Evolutionary conservation across 495 filamentous ascomycete species (phyloP), one percentile per base, ranked within the genome.

Genomic region (Talaromyces adpressus): DNA sequence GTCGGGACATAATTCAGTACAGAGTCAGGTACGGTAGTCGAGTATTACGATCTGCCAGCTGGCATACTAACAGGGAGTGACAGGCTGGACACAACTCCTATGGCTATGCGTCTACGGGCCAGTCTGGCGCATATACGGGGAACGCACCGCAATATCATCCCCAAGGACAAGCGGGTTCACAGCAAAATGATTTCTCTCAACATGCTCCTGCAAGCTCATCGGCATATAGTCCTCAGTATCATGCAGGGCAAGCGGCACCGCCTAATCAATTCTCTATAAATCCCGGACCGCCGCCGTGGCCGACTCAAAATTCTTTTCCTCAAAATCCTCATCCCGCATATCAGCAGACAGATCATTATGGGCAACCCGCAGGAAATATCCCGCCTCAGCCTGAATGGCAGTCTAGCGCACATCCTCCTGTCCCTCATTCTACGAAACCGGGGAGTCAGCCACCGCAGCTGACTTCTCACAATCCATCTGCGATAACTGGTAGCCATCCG

Each of bases 341-440:
- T 39, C 60, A 62, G 45, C 27, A n/a, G 14, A 3, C 45, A 52
- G 60, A 34, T 8, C 9, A n/a, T 9, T 41, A 51, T 47, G 60
- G 60, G 20, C 14, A 49, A 16, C 0, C 20, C 18, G 20, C 58
- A 14, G 45, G 22, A 27, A 23, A 32, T 7, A 20, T 52, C 0
- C 49, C 29, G 9, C 23, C 29, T 57, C 62, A 58, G 30, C 52
- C 52, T 4, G 51, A 57, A 30, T 63, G 62, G 62, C 62, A 63
- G 39, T 14, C 51, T 3, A 27, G 61, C 23, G 8, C 61, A 30
- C 61, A 62, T 27, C 52, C 54, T 6, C 34, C 62, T 23, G 30
- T 63, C 27, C 52, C 62, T 7, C 52, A 63, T 39, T 36, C 62
- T 32, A 63, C 62, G 22, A 63, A 63, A 45, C 62, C 62, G 20